These are phyloP conservation scores for Moesziomyces aphidis DNA, from an alignment of 1,284 basidiomycete species.

Conservation along the genomic window DNA sequence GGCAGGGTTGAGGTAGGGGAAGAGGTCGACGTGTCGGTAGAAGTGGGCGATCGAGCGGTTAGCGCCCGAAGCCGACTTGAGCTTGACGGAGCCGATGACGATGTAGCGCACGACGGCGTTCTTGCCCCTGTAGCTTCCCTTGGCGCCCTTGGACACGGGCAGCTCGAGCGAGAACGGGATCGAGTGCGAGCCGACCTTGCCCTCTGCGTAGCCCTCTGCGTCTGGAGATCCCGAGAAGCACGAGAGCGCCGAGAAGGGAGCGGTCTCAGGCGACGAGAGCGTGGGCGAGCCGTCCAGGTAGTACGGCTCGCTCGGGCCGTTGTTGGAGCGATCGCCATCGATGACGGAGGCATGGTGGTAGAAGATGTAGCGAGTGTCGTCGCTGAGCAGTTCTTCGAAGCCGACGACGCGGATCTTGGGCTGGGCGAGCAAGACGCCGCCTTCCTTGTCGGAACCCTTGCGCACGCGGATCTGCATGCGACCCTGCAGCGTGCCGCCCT, in stretches of 20 bases:
- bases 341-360: conserved; percentile 81
- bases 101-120: conserved; percentile 83
- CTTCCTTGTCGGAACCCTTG: conserved; percentile 72
- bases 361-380: conserved; percentile 81
- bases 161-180: conserved; percentile 84
- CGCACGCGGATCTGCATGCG: conserved; percentile 78
- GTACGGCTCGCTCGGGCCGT: conserved; percentile 62
- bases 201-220: conserved; percentile 76
- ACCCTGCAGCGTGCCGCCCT: conserved; percentile 82
- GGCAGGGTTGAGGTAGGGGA: conserved; percentile 81
- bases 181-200: conserved; percentile 74
- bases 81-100: conserved; percentile 83
- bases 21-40: conserved; percentile 85
- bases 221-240: conserved; percentile 71
- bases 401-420: conserved; percentile 88
- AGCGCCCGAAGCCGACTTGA: conserved; percentile 74
- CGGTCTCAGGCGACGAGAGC: conserved; percentile 69
- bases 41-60: conserved; percentile 87
- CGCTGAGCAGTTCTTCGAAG: conserved; percentile 79
- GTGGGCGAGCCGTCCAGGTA: conserved; percentile 61
- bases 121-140: conserved; percentile 76
- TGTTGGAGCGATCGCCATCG: conserved; percentile 55
- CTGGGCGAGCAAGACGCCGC: conserved; percentile 75
- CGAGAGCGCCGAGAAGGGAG: conserved; percentile 71
- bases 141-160: conserved; percentile 77